Base-by-base conservation (phyloP, 108 stramenopile genomes). In the Cylindrotheca closterium region DNA sequence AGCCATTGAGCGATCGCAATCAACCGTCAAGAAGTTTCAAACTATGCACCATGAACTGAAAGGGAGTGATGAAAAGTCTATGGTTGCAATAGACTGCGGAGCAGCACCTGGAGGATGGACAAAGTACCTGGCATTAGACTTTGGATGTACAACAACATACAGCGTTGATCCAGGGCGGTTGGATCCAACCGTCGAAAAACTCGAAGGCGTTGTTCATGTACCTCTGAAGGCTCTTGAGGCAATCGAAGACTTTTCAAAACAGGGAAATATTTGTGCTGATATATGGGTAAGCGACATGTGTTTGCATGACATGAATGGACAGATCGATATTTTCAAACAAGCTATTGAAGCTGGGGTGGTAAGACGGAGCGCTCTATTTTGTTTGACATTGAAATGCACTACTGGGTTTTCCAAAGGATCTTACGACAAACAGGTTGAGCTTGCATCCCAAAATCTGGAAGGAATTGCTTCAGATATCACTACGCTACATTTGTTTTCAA, bases 241-340 rank as follows among this genome's bases (percentile, higher is more conserved):
- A n/a, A n/a, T n/a, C n/a, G n/a, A n/a, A n/a, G n/a, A n/a, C n/a
- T n/a, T n/a, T n/a, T n/a, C n/a, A n/a, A n/a, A n/a, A n/a, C n/a
- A n/a, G n/a, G n/a, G n/a, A n/a, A n/a, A n/a, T n/a, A n/a, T n/a
- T n/a, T n/a, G n/a, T n/a, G n/a, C n/a, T n/a, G n/a, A n/a, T n/a
- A n/a, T n/a, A n/a, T n/a, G n/a, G n/a, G n/a, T n/a, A n/a, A n/a
- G 65, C 4, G 85, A 86, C 55, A 86, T 86, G 85, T 86, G 85
- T 58, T 60, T 78, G 15, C 77, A 82, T 22, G 79, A 80, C 5
- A 19, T 79, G 24, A 1, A 47, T 0, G 50, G 67, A 5, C 84
- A 82, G 48, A 74, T 86, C 25, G 77, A 86, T 66, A 48, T 54
- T 17, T 62, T 86, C 17, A 58, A 78, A 7, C 22, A 27, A 7